Base-by-base conservation (phyloP, 1,284 basidiomycete species). In the Cystobasidium pallidum region DNA sequence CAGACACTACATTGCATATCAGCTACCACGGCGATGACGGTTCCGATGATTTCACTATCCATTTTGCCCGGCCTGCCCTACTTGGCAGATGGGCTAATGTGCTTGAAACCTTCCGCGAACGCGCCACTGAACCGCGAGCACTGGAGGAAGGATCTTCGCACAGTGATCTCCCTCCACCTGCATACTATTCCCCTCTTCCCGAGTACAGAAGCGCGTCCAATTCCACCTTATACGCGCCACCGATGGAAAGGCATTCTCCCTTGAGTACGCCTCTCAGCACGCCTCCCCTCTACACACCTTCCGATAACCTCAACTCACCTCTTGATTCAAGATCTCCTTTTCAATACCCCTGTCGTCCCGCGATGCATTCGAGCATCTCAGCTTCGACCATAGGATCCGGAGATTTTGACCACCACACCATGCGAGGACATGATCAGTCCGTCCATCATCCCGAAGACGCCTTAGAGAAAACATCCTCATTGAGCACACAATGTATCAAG, bases 211-310 rank as follows among this genome's bases (percentile, higher is more conserved):
- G 43, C 30, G 21, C 24, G 0, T 39, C 45, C 13, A 26, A 26
- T 11, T 30, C 28, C 26, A 28, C 6, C 11, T 51, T 66, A n/a
- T 51, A n/a, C 19, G 64, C 64, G 10, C 64, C 64, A 3, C 24
- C 24, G 21, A 66, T 66, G 64, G 47, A 66, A 41, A 32, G 64
- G 39, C 64, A 66, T 24, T 54, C 64, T 7, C 64, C 64, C 39
- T 28, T 66, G 11, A 66, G 41, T n/a, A 54, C 64, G 2, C 64
- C 64, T 4, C 58, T 61, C 13, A 45, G 58, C 39, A 26, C 64
- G 7, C 64, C 52, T 52, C 64, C 64, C 26, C 51, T 66, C 19
- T 65, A 65, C 34, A 51, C 63, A 3, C 63, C 63, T 7, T 51
- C 41, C 36, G 41, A 39, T 6, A 26, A 15, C 21, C 41, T 43